Conservation (phyloP, 2,329 filamentous ascomycete genomes). For the Boeremia exigua region DNA sequence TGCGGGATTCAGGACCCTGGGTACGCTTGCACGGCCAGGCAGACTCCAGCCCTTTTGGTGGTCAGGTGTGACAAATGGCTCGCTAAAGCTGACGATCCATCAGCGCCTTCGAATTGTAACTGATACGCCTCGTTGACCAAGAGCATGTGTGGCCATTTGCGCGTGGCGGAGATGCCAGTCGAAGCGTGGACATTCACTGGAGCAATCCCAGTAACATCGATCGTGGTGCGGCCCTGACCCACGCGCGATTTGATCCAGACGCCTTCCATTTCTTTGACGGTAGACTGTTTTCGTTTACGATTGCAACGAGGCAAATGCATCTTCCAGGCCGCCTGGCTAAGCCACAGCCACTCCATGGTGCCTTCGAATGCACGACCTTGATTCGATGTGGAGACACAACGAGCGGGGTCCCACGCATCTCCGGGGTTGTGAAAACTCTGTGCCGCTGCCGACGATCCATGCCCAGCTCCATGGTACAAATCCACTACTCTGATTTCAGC, state of each 20-base stretch:
- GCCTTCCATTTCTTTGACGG: slow-evolving; percentile 10
- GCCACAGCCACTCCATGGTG: slow-evolving; percentile 4
- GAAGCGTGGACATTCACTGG: slow-evolving; percentile 16
- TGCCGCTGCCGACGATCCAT: slow-evolving; percentile 34
- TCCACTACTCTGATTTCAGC: slow-evolving; percentile 1
- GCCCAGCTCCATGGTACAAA: slow-evolving; percentile 29
- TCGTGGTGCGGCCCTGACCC: slow-evolving; percentile 18
- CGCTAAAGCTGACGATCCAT: slow-evolving; percentile 6
- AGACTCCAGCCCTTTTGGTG: not conserved
- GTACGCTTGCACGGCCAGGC: slow-evolving; percentile 8
- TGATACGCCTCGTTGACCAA: not conserved
- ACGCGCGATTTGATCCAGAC: slow-evolving; percentile 17
- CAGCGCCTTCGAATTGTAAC: not conserved
- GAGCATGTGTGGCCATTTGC: slow-evolving; percentile 3
- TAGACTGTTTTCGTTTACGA: slow-evolving; percentile 15
- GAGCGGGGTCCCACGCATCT: slow-evolving; percentile 31
- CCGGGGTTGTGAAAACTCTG: slow-evolving; percentile 37
- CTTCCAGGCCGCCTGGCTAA: slow-evolving; percentile 21
- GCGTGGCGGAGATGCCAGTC: slow-evolving; percentile 7
- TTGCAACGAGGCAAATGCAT: slow-evolving; percentile 19
- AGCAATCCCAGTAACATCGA: slow-evolving; percentile 22
- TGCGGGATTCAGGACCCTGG: slow-evolving; percentile 15
- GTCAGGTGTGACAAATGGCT: slow-evolving; percentile 7
- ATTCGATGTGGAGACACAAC: slow-evolving; percentile 27
- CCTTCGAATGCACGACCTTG: slow-evolving; percentile 1